Evolutionary conservation across 768 basidiomycete genomes (phyloP), one percentile per base, ranked within the genome.

Genomic region (Exsudoporus frostii): DNA sequence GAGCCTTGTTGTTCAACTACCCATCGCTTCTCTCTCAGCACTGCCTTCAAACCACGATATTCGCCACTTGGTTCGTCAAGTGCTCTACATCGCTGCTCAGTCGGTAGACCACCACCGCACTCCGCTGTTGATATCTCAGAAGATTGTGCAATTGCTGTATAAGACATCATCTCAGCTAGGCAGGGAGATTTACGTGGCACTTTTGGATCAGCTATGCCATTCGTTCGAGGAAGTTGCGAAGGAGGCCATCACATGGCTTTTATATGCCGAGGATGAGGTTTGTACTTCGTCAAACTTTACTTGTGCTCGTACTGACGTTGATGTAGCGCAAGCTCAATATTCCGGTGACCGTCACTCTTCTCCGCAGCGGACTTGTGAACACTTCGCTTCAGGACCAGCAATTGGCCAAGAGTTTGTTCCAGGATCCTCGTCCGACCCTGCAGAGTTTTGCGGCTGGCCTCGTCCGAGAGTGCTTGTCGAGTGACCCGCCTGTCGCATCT

Each of bases 261-360:
- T 98, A 41, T 97, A 93, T 66, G 91, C 97, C 4, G 95, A 98
- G 66, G 97, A 99, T 66, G 91, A 95, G 75, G 93, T 94, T 51
- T 51, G 83, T 74, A 6, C 11, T 41, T 32, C 24, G 17, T 58
- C 13, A 19, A 25, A 14, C 8, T 32, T 37, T 20, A 17, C 33
- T 49, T 25, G 39, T 44, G 34, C 33, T 40, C 36, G 25, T 54
- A 1, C 49, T 60, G 36, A 59, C 42, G 39, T 49, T 56, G 15
- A 30, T 52, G 44, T 61, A 95, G 92, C 92, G 97, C 62, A 99
- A 99, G 73, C 89, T 90, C 73, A 98, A 98, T 65, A 86, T 98
- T 11, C 83, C 93, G 11, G 96, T 97, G 58, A 97, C 94, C 0
- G 84, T 92, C 27, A 90, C 92, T 2, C 79, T 99, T 34, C 75